These are phyloP conservation scores for Dioszegia hungarica DNA, from an alignment of 768 basidiomycete genomes.

Conservation along the genomic window DNA sequence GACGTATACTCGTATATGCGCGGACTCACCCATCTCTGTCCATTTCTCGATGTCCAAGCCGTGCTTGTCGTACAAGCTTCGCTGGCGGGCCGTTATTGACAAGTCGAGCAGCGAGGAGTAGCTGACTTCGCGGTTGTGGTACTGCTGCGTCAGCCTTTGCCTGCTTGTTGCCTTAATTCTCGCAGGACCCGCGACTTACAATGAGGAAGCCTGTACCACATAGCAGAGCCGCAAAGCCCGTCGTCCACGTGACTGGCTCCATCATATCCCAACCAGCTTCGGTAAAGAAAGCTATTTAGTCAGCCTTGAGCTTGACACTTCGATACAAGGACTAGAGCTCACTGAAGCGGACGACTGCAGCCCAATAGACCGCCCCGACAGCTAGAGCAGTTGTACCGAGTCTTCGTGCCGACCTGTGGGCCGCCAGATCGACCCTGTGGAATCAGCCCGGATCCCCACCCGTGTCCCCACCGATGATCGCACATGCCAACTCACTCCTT, in stretches of 20 bases:
- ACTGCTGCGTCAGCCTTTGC: slow-evolving; percentile 4
- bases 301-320: no score
- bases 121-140: slow-evolving; percentile 54
- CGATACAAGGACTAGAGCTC: slow-evolving; percentile 45
- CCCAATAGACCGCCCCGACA: slow-evolving; percentile 64
- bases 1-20: no score
- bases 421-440: slow-evolving; percentile 54
- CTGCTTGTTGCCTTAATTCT: neutral
- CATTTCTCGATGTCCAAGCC: slow-evolving; percentile 63
- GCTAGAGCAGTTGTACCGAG: slow-evolving; percentile 61
- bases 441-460: neutral
- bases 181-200: slow-evolving; percentile 8
- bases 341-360: slow-evolving; percentile 60
- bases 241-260: slow-evolving; percentile 55
- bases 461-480: slow-evolving; percentile 48
- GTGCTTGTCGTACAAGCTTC: slow-evolving; percentile 57
- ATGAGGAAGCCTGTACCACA: slow-evolving; percentile 31
- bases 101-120: slow-evolving; percentile 62
- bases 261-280: slow-evolving; percentile 56
- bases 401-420: slow-evolving; percentile 57
- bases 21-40: slow-evolving; percentile 53
- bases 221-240: slow-evolving; percentile 33
- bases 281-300: slow-evolving; percentile 34
- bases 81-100: slow-evolving; percentile 59
- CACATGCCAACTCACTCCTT: no score